Evolutionary conservation across 2,329 filamentous ascomycete genomes (phyloP).

Genomic region (Sporothrix curviconia): DNA sequence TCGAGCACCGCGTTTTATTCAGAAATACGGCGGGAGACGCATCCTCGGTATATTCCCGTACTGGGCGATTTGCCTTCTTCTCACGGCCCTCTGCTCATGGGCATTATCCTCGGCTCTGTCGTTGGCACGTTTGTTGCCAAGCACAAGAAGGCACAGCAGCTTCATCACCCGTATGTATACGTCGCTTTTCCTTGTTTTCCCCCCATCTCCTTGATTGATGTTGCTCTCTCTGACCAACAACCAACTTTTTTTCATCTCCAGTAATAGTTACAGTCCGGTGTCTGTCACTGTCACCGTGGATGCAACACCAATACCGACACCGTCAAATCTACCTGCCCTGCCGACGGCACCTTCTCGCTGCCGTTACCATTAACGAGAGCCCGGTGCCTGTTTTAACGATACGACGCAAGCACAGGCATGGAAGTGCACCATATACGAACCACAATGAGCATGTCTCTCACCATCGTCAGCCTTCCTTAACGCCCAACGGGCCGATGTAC

Average conservation of each 20-base stretch:
- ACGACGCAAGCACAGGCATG: conserved; percentile 51
- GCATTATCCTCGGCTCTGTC: conserved; percentile 51
- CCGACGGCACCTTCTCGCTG: conserved; percentile 48
- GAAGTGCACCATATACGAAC: conserved; percentile 53
- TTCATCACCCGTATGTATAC: background rate
- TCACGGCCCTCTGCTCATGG: conserved; percentile 46
- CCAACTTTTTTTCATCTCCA: background rate
- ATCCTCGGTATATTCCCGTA: conserved; percentile 54
- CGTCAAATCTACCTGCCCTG: conserved; percentile 45
- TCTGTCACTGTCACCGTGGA: conserved; percentile 38
- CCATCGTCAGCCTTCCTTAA: conserved; percentile 29
- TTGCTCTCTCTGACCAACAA: too few species aligned
- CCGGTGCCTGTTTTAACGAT: conserved; percentile 53
- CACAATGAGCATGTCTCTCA: conserved; percentile 34
- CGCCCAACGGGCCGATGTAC: conserved; percentile 31
- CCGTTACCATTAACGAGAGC: conserved; percentile 44
- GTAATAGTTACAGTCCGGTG: conserved; percentile 6
- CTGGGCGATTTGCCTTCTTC: conserved; percentile 51
- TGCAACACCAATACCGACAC: conserved; percentile 45
- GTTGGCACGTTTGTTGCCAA: conserved; percentile 41
- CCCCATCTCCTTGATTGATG: too few species aligned
- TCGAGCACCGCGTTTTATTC: conserved; percentile 43
- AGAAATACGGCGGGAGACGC: conserved; percentile 46
- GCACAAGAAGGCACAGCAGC: conserved; percentile 25
- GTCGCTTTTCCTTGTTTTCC: too few species aligned